Percentiles rank a stretch among this genome's conserved stretches.
These are phyloP conservation scores for Chrysanthemum seticuspe DNA, from an alignment of 129 eudicot genomes.

Conservation along the genomic window DNA sequence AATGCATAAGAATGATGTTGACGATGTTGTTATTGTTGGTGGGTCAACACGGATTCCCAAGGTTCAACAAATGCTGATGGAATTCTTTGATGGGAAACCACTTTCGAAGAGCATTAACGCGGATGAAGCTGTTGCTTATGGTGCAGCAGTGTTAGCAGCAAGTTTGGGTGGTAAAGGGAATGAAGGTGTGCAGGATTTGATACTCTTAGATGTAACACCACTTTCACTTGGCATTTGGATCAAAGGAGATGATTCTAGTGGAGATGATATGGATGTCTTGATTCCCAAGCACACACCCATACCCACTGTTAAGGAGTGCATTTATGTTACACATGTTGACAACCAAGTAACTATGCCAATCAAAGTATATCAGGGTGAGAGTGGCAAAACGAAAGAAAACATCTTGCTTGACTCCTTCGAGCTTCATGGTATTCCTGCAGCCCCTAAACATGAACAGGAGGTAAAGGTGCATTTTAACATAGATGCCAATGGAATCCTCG, in stretches of 20 bases:
- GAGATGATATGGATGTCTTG: neutral
- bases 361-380: neutral
- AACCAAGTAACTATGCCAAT: neutral
- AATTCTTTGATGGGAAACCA: conserved; percentile 14
- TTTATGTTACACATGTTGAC: neutral
- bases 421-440: neutral
- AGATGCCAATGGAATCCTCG: neutral
- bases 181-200: neutral
- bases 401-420: neutral
- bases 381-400: neutral
- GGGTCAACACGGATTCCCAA: conserved; percentile 26
- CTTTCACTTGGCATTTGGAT: neutral
- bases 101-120: conserved; percentile 11
- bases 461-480: neutral
- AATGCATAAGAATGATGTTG: neutral
- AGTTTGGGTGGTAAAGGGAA: conserved; percentile 4
- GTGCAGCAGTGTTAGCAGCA: conserved; percentile 26
- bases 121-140: conserved; percentile 22
- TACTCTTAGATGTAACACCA: conserved; percentile 5
- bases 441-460: neutral
- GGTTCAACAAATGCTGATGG: conserved; percentile 20
- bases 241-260: neutral
- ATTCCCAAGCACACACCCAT: conserved; percentile 8
- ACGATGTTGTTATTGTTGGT: conserved; percentile 20
- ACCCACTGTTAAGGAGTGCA: neutral